phyloP scores from a whole-genome alignment of 768 basidiomycete genomes.

The Lactifluus hygrophoroides region DNA sequence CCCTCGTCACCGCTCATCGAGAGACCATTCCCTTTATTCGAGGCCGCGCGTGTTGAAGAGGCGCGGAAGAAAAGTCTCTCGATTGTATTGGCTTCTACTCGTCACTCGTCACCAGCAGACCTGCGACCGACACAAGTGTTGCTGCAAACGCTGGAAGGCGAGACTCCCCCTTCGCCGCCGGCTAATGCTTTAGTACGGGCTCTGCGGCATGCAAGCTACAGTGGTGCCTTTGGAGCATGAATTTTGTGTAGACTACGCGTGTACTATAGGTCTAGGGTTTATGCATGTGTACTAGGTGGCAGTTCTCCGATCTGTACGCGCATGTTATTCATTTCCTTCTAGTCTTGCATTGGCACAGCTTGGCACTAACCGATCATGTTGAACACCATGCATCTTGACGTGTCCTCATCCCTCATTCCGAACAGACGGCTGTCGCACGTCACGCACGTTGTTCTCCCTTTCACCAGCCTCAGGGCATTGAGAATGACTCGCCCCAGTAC shows the following conservation, averaged over 20 bases:
- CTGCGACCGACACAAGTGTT: background rate
- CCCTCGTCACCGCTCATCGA: slow-evolving; percentile 5
- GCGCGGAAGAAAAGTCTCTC: slow-evolving; percentile 12
- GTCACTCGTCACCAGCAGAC: slow-evolving; percentile 12
- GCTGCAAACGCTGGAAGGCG: slow-evolving; percentile 1
- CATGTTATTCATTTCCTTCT: slow-evolving; percentile 17
- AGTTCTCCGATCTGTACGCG: slow-evolving; percentile 16
- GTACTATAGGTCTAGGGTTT: slow-evolving; percentile 12
- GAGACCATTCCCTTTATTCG: slow-evolving; percentile 11
- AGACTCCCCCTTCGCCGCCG: slow-evolving; percentile 9
- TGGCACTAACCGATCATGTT: slow-evolving; percentile 14
- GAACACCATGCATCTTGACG: slow-evolving; percentile 13
- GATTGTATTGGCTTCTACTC: background rate
- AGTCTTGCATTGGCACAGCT: slow-evolving; percentile 10
- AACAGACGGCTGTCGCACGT: slow-evolving; percentile 15
- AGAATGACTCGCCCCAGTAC: background rate
- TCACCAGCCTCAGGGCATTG: background rate
- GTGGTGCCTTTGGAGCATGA: slow-evolving; percentile 16
- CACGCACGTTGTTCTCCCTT: slow-evolving; percentile 9
- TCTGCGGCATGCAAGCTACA: slow-evolving; percentile 7
- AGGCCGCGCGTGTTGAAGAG: slow-evolving; percentile 10
- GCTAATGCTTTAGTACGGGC: slow-evolving; percentile 5
- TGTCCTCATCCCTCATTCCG: slow-evolving; percentile 10
- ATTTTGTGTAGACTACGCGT: slow-evolving; percentile 12
- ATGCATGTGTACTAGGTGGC: slow-evolving; percentile 11